phyloP scores from a whole-genome alignment of 2,329 filamentous ascomycete species.

The Paecilomyces niveus region DNA sequence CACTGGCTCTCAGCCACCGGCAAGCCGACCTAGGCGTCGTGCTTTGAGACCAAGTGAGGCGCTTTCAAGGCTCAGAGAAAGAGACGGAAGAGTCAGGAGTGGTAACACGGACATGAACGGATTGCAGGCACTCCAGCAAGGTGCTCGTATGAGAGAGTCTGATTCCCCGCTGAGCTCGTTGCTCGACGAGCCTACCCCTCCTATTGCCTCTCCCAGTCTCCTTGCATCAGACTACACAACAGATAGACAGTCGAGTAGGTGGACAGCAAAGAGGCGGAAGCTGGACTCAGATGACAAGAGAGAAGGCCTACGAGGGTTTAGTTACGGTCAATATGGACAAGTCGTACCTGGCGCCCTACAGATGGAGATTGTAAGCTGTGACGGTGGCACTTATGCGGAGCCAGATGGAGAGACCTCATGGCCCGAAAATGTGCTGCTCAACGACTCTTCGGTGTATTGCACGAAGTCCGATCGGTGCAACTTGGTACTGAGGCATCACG shows the following conservation, averaged over 20 bases:
- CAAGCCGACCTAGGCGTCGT: constrained; percentile 14
- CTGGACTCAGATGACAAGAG: constrained; percentile 56
- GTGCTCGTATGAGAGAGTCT: constrained; percentile 11
- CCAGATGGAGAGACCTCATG: constrained; percentile 49
- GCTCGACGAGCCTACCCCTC: constrained; percentile 19
- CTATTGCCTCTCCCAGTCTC: constrained; percentile 18
- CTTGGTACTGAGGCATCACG: constrained; percentile 74
- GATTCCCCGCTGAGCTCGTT: constrained; percentile 14
- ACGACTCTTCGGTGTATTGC: constrained; percentile 81
- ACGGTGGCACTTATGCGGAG: constrained; percentile 66
- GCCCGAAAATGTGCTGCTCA: constrained; percentile 73
- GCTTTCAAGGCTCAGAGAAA: constrained; percentile 9
- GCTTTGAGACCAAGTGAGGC: constrained; percentile 19
- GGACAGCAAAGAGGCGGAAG: constrained; percentile 60
- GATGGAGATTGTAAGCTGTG: constrained; percentile 86
- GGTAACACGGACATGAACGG: constrained; percentile 4
- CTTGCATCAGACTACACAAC: constrained; percentile 17
- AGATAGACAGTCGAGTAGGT: constrained; percentile 32
- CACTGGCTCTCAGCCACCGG: constrained; percentile 7
- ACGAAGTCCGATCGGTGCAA: constrained; percentile 85
- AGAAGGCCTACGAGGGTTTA: constrained; percentile 50
- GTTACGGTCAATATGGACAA: constrained; percentile 81
- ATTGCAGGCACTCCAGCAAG: constrained; percentile 7
- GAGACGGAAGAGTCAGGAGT: constrained; percentile 6
- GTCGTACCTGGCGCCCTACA: constrained; percentile 72